Conservation (phyloP, 805 yeast species). For the Candida vaughaniae region DNA sequence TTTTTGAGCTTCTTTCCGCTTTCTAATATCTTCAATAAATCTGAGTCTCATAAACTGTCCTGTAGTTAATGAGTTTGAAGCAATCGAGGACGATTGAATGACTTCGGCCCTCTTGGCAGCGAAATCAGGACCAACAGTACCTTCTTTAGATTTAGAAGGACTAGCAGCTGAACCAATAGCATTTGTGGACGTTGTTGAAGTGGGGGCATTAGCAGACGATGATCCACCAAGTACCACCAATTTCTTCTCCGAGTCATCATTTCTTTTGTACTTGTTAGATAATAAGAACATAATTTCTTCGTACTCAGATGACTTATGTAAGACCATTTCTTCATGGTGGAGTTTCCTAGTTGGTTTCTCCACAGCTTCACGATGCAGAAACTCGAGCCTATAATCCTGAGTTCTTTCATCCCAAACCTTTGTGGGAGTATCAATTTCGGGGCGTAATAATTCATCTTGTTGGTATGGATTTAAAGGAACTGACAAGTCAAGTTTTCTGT, state of each 20-base stretch:
- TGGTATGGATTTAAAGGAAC: conserved; percentile 70
- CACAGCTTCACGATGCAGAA: conserved; percentile 32
- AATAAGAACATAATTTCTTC: conserved; percentile 78
- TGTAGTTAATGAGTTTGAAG: conserved; percentile 11
- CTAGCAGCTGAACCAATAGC: conserved; percentile 17
- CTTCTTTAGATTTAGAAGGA: conserved; percentile 13
- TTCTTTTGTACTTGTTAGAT: conserved; percentile 37
- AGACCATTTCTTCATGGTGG: conserved; percentile 41
- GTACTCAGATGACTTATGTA: conserved; percentile 75
- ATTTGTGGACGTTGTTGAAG: conserved; percentile 18
- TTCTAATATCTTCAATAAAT: conserved; percentile 82
- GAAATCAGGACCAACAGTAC: conserved; percentile 10
- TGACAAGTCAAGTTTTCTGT: conserved; percentile 71
- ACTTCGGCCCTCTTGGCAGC: conserved; percentile 8
- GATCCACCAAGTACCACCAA: conserved; percentile 39
- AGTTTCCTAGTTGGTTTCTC: conserved; percentile 33
- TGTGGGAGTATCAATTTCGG: conserved; percentile 48
- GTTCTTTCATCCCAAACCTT: conserved; percentile 39
- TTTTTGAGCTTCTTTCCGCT: conserved; percentile 53
- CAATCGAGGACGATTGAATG: conserved; percentile 1
- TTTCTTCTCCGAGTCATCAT: conserved; percentile 39
- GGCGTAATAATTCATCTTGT: conserved; percentile 46
- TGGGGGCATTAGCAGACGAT: conserved; percentile 19
- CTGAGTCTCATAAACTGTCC: conserved; percentile 82
- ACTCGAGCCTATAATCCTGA: conserved; percentile 28